Evolutionary conservation across 257 asterid species (phyloP).

Genomic region (Salvia rosmarinus): DNA sequence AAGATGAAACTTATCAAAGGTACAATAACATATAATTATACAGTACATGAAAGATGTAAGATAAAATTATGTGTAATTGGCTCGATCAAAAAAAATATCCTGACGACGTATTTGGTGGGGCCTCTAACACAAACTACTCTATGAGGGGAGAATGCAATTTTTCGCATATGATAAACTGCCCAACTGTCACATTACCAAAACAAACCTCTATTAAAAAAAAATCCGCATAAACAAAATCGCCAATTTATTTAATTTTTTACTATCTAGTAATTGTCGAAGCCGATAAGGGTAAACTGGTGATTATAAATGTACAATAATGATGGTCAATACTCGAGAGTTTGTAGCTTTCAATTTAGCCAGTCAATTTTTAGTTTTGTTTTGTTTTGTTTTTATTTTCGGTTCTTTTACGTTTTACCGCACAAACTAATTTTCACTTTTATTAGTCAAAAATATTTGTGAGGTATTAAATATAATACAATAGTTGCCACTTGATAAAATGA

Average conservation of each 20-base stretch:
- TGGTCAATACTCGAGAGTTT: constrained; percentile 37
- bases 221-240: constrained; percentile 23
- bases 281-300: constrained; percentile 38
- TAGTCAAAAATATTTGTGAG: background rate
- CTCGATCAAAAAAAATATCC: no score
- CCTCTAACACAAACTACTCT: background rate
- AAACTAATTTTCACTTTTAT: background rate
- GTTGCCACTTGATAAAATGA: constrained; percentile 4
- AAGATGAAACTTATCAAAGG: no score
- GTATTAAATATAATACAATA: background rate
- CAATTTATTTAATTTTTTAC: background rate
- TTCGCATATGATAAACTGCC: background rate
- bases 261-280: constrained; percentile 37
- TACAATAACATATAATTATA: no score
- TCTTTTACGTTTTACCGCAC: background rate
- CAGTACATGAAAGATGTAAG: no score
- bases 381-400: background rate
- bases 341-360: constrained; percentile 15
- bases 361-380: background rate
- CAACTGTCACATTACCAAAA: constrained; percentile 29
- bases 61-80: no score
- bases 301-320: constrained; percentile 25
- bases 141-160: background rate
- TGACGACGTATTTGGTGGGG: no score
- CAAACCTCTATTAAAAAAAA: constrained; percentile 17